Percentiles rank a stretch among this genome's conserved stretches.
These are phyloP conservation scores for Chlamydomonas reinhardtii DNA, from an alignment of 163 green algal genomes.

Conservation along the genomic window DNA sequence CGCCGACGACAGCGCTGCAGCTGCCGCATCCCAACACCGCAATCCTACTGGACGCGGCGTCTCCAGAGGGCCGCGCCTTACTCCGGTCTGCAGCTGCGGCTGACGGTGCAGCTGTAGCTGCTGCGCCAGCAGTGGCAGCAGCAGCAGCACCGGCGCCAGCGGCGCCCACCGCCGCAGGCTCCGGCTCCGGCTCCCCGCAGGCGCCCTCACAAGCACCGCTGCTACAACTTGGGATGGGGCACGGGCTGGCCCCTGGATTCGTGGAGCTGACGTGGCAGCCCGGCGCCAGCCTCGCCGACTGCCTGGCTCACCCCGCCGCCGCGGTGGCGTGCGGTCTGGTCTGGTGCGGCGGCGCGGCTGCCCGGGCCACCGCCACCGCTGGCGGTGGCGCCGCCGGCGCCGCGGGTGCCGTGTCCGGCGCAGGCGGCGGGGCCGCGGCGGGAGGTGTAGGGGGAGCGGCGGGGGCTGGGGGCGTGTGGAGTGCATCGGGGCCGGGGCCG, in stretches of 20 bases:
- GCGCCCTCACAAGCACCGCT: no score
- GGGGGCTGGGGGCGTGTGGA: not conserved
- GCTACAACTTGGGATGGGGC: no score
- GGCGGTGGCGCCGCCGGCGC: not conserved
- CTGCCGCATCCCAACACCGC: conserved; percentile 12
- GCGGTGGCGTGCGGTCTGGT: conserved; percentile 8
- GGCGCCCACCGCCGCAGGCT: not conserved
- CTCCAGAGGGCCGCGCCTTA: not conserved
- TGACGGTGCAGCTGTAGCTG: not conserved
- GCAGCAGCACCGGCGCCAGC: no score
- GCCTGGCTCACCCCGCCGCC: conserved; percentile 5
- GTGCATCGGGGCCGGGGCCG: not conserved
- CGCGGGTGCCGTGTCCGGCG: no score
- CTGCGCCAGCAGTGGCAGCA: no score
- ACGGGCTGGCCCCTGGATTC: not conserved
- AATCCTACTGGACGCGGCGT: not conserved
- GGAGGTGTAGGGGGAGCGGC: not conserved
- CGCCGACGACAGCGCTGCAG: no score
- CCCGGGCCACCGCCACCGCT: not conserved
- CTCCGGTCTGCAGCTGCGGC: not conserved
- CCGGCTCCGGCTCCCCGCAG: not conserved
- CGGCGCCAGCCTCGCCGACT: conserved; percentile 22
- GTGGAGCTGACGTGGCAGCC: conserved; percentile 1
- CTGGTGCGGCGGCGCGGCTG: not conserved
- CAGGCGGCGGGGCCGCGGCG: not conserved